Conservation (phyloP, 148 eudicot species). For the Spergularia bocconei region DNA sequence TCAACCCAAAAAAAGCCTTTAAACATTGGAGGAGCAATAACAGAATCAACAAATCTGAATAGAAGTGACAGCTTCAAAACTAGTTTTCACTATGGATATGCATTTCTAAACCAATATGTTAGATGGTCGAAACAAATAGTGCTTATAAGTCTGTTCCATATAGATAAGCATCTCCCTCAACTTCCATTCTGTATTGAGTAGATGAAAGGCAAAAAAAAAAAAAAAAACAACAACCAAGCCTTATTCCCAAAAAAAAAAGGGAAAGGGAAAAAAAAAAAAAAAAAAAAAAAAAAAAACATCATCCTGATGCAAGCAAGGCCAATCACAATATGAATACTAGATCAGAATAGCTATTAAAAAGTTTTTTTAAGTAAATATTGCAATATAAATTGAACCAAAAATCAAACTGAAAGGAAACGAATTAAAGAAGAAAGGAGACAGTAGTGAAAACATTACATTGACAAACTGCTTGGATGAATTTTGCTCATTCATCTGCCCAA, state of each 20-base stretch:
- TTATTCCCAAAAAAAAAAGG: not conserved
- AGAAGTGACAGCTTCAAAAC: no score
- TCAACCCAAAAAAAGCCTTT: no score
- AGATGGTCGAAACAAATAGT: no score
- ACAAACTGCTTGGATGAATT: conserved; percentile 52
- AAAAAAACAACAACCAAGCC: no score
- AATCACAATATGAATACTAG: not conserved
- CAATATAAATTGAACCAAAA: not conserved
- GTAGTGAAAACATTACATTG: conserved; percentile 43
- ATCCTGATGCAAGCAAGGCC: not conserved
- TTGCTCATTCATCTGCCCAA: conserved; percentile 42
- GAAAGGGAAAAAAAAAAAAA: no score
- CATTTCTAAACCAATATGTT: no score
- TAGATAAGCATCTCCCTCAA: not conserved
- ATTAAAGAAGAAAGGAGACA: conserved; percentile 1
- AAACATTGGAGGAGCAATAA: no score
- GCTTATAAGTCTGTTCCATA: not conserved
- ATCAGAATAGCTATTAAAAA: not conserved
- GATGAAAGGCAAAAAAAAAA: no score
- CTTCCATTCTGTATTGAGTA: not conserved
- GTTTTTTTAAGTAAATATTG: no score
- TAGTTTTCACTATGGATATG: no score
- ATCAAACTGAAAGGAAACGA: not conserved
- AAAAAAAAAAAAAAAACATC: not conserved
- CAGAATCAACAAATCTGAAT: no score